phyloP scores from a whole-genome alignment of 2,329 filamentous ascomycete genomes.

The Colletotrichum tanaceti region DNA sequence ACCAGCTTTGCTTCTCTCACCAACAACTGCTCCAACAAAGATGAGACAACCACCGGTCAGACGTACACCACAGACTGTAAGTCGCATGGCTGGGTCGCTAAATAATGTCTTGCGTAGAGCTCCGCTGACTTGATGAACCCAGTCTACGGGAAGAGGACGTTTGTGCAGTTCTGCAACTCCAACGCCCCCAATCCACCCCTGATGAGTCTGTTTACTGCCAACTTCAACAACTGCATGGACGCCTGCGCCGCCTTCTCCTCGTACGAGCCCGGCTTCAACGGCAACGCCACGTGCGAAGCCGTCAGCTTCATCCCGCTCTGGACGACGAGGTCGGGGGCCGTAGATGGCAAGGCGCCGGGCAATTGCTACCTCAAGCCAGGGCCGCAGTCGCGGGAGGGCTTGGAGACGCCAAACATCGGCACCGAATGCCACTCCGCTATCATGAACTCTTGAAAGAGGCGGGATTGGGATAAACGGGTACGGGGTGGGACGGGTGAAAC shows the following conservation, averaged over 20 bases:
- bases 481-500: not conserved
- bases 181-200: conserved; percentile 54
- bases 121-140: conserved; percentile 31
- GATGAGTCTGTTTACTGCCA: conserved; percentile 55
- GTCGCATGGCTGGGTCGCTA: conserved; percentile 32
- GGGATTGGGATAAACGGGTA: not conserved
- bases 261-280: conserved; percentile 27
- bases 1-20: conserved; percentile 50
- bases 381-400: conserved; percentile 47
- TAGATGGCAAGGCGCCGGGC: conserved; percentile 51
- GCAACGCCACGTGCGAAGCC: conserved; percentile 47
- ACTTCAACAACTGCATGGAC: conserved; percentile 60
- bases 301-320: conserved; percentile 57
- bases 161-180: conserved; percentile 57
- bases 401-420: conserved; percentile 50
- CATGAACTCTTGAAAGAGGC: conserved; percentile 10
- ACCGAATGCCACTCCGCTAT: conserved; percentile 53
- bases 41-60: conserved; percentile 51
- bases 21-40: conserved; percentile 53
- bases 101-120: no score
- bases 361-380: conserved; percentile 60
- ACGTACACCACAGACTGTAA: conserved; percentile 55
- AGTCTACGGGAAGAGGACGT: conserved; percentile 54
- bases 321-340: conserved; percentile 52
- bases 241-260: conserved; percentile 55